Evolutionary conservation across 441 rosid species (phyloP).

Genomic region (Erodium texanum): DNA sequence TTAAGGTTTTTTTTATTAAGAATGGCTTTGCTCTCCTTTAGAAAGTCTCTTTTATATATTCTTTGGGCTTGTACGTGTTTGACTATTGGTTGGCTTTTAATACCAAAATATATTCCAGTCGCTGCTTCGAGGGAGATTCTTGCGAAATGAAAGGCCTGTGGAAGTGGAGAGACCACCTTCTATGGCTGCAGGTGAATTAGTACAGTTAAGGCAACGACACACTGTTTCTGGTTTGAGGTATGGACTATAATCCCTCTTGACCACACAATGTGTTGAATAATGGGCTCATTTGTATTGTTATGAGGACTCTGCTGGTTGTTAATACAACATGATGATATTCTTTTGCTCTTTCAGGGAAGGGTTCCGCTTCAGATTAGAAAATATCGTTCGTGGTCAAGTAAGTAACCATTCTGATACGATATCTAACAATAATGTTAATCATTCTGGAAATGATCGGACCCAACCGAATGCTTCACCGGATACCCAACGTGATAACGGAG

Average conservation of each 20-base stretch:
- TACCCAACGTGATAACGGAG: slow-evolving; percentile 33
- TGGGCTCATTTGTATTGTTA: background rate
- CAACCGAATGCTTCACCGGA: slow-evolving; percentile 33
- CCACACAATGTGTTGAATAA: background rate
- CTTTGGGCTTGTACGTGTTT: background rate
- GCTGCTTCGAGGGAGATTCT: slow-evolving; percentile 87
- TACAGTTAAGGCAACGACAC: slow-evolving; percentile 77
- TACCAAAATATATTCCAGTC: slow-evolving; percentile 45
- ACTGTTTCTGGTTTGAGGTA: slow-evolving; percentile 95
- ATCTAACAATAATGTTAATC: slow-evolving; percentile 32
- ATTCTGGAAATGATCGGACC: slow-evolving; percentile 31
- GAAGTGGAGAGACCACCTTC: slow-evolving; percentile 80
- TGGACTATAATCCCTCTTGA: background rate
- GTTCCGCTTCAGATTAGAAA: slow-evolving; percentile 70
- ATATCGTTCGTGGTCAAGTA: slow-evolving; percentile 57
- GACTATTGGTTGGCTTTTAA: too few relatives aligned
- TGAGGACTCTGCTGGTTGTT: too few relatives aligned
- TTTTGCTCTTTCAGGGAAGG: slow-evolving; percentile 58
- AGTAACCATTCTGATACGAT: slow-evolving; percentile 40
- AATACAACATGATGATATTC: background rate
- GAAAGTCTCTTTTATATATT: background rate
- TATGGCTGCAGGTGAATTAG: slow-evolving; percentile 70
- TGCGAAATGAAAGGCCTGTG: slow-evolving; percentile 68
- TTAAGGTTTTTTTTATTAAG: background rate
- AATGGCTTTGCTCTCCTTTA: background rate